These are phyloP conservation scores for Apiotrichum montevideense DNA, from an alignment of 1,284 basidiomycete species.

Conservation along the genomic window DNA sequence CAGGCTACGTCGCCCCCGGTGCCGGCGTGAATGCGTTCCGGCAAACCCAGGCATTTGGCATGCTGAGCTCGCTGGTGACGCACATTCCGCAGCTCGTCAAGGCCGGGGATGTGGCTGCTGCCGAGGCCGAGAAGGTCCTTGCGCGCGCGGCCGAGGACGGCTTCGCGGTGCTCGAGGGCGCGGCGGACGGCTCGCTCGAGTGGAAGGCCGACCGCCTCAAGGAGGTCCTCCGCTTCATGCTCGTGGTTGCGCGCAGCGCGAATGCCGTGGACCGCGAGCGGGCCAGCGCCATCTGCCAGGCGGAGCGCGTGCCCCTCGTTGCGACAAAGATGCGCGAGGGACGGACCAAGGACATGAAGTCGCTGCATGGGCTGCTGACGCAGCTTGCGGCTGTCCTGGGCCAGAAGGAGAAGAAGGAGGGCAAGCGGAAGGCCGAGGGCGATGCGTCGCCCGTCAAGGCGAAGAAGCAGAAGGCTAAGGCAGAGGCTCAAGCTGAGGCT, in stretches of 20 bases:
- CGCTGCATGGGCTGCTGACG: conserved; percentile 52
- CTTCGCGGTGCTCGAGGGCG: conserved; percentile 53
- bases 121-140: conserved; percentile 52
- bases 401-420: conserved; percentile 16
- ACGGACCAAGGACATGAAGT: conserved; percentile 51
- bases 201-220: conserved; percentile 67
- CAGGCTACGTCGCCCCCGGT: conserved; percentile 49
- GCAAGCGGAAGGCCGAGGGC: conserved; percentile 35
- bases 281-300: conserved; percentile 2
- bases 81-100: conserved; percentile 56
- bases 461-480: conserved; percentile 9
- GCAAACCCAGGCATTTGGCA: conserved; percentile 64
- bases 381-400: conserved; percentile 49
- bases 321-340: conserved; percentile 45
- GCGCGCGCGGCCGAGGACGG: conserved; percentile 55
- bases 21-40: conserved; percentile 64
- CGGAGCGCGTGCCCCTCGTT: conserved; percentile 26
- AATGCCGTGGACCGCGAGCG: conserved; percentile 30
- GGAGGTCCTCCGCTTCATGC: conserved; percentile 67
- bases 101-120: conserved; percentile 26
- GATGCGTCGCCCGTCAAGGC: not conserved
- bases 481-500: conserved; percentile 10
- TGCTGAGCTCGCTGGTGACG: conserved; percentile 62
- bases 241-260: conserved; percentile 62
- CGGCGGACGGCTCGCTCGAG: conserved; percentile 44